Conservation (phyloP, 768 basidiomycete genomes). For the Tubosaeta sp. region DNA sequence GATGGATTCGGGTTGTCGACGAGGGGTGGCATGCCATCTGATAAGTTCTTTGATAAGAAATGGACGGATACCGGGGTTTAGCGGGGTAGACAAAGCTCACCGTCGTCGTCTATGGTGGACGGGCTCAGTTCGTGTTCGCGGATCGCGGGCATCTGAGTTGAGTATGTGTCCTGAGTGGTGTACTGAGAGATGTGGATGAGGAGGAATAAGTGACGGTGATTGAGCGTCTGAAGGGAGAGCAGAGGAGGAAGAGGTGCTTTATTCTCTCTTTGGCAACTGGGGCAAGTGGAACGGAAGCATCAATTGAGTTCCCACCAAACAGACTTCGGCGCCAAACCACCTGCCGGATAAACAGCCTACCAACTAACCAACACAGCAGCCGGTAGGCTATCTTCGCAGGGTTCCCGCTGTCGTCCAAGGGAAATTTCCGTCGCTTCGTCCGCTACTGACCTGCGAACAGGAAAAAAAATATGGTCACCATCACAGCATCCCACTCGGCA, state of each 20-base stretch:
- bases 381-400: background rate
- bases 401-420: background rate
- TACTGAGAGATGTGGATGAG: background rate
- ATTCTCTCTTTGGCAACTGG: slow-evolving; percentile 34
- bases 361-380: background rate
- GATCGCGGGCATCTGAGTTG: slow-evolving; percentile 20
- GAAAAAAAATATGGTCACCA: background rate
- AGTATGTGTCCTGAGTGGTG: background rate
- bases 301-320: slow-evolving; percentile 26
- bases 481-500: slow-evolving; percentile 21
- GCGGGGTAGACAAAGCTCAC: slow-evolving; percentile 16
- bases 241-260: slow-evolving; percentile 26
- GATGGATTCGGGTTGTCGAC: slow-evolving; percentile 50
- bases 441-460: slow-evolving; percentile 6
- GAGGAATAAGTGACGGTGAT: slow-evolving; percentile 21
- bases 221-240: slow-evolving; percentile 22
- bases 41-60: slow-evolving; percentile 9
- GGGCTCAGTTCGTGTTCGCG: slow-evolving; percentile 23
- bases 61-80: background rate
- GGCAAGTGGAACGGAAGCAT: slow-evolving; percentile 28
- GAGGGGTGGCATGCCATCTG: slow-evolving; percentile 48
- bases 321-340: slow-evolving; percentile 14
- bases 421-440: slow-evolving; percentile 7
- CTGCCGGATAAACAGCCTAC: background rate
- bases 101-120: slow-evolving; percentile 35